A percentile compares a stretch with the other conserved stretches of the same genome.
Evolutionary conservation across 2,329 filamentous ascomycete species (phyloP).

Genomic region (Trichoderma oligosporum): DNA sequence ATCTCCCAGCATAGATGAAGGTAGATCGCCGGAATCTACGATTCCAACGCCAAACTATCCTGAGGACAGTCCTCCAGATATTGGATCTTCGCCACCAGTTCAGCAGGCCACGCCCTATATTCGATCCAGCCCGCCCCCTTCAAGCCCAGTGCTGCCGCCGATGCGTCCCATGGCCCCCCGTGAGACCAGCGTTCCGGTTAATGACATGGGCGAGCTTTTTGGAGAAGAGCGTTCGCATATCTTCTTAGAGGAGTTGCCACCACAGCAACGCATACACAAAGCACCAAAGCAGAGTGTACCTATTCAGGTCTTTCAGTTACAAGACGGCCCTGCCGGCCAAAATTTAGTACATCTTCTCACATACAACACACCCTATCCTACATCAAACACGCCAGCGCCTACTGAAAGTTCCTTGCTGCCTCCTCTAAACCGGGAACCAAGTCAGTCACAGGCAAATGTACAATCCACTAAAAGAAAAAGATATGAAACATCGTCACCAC

Average conservation of each 20-base stretch:
- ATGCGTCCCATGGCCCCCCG: slow-evolving; percentile 50
- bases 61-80: slow-evolving; percentile 70
- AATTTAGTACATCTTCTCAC: slow-evolving; percentile 37
- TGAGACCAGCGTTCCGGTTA: slow-evolving; percentile 84
- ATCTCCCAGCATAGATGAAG: slow-evolving; percentile 46
- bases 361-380: slow-evolving; percentile 25
- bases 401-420: slow-evolving; percentile 27
- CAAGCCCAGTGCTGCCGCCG: slow-evolving; percentile 72
- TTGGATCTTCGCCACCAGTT: slow-evolving; percentile 86
- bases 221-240: slow-evolving; percentile 55
- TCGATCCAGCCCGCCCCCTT: slow-evolving; percentile 62
- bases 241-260: slow-evolving; percentile 29
- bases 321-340: slow-evolving; percentile 34
- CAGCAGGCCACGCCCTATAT: slow-evolving; percentile 57
- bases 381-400: slow-evolving; percentile 20
- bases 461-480: slow-evolving; percentile 24
- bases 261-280: slow-evolving; percentile 19
- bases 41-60: slow-evolving; percentile 52
- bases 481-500: slow-evolving; percentile 23
- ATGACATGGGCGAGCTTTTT: slow-evolving; percentile 65
- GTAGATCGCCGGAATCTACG: slow-evolving; percentile 53
- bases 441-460: slow-evolving; percentile 17
- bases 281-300: slow-evolving; percentile 38
- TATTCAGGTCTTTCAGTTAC: slow-evolving; percentile 44
- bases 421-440: slow-evolving; percentile 25